Evolutionary conservation across 164 flowering plant species (phyloP).

Genomic region (Aristolochia californica): DNA sequence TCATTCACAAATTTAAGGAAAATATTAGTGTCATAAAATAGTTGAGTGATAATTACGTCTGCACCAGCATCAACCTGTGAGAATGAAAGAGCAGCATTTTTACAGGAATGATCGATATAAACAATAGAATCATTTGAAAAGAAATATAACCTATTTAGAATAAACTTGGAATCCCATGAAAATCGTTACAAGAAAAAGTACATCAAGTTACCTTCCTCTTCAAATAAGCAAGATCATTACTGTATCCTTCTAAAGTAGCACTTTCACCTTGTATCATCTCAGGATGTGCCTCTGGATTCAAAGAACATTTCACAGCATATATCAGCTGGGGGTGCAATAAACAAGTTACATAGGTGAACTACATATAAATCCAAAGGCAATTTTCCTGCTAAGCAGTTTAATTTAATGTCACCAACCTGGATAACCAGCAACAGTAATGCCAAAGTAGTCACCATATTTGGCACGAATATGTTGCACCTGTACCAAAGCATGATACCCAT

Average conservation of each 20-base stretch:
- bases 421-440: slow-evolving; percentile 96
- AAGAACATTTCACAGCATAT: neutral
- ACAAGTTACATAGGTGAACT: neutral
- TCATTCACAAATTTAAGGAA: slow-evolving; percentile 92
- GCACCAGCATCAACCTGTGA: slow-evolving; percentile 93
- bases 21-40: slow-evolving; percentile 87
- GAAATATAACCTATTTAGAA: neutral
- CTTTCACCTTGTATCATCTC: slow-evolving; percentile 64
- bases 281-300: slow-evolving; percentile 85
- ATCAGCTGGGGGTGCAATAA: neutral
- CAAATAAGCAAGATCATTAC: slow-evolving; percentile 69
- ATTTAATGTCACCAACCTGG: slow-evolving; percentile 44
- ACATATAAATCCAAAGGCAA: too few relatives aligned
- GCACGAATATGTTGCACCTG: slow-evolving; percentile 76
- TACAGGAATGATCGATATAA: neutral
- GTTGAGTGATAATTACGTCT: slow-evolving; percentile 86
- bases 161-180: neutral
- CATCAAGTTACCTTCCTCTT: slow-evolving; percentile 55
- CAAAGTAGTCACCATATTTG: slow-evolving; percentile 83
- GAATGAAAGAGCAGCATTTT: neutral
- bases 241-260: slow-evolving; percentile 58
- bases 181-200: neutral
- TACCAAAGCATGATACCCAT: neutral
- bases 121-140: neutral
- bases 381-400: too few relatives aligned